phyloP scores from a whole-genome alignment of 345 rosid genomes.

The Punica granatum region DNA sequence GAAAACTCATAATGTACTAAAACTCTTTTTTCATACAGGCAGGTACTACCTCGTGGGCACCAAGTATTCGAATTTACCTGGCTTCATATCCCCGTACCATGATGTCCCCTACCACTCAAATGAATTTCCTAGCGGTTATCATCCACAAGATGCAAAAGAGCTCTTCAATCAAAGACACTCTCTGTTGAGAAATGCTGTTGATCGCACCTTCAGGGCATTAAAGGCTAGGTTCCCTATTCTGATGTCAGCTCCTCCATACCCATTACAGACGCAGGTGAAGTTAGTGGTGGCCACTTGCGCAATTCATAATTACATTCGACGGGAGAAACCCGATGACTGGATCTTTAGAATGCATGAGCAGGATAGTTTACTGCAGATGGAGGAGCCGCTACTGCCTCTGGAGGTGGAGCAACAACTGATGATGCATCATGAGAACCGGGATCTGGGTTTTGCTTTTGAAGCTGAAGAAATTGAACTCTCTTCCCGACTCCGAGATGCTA shows the following conservation, averaged over 20 bases:
- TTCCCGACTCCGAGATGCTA: constrained; percentile 54
- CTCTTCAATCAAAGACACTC: constrained; percentile 76
- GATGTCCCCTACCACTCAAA: constrained; percentile 31
- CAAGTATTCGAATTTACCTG: constrained; percentile 59
- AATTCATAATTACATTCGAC: constrained; percentile 64
- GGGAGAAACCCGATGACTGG: constrained; percentile 69
- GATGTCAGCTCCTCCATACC: constrained; percentile 81
- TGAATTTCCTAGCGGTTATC: constrained; percentile 36
- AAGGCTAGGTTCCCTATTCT: constrained; percentile 82
- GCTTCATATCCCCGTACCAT: constrained; percentile 65
- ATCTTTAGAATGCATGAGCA: constrained; percentile 50
- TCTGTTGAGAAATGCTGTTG: constrained; percentile 37
- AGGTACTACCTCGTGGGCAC: constrained; percentile 73
- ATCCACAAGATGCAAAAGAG: constrained; percentile 53
- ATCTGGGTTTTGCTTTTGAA: constrained; percentile 27
- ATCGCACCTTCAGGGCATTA: constrained; percentile 53
- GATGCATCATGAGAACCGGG: constrained; percentile 27
- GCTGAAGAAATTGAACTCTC: constrained; percentile 33
- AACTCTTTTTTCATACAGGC: constrained; percentile 32
- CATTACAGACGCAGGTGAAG: constrained; percentile 80
- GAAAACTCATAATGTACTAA: background rate
- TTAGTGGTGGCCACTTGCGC: constrained; percentile 81
- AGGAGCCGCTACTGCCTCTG: constrained; percentile 24
- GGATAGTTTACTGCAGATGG: constrained; percentile 27
- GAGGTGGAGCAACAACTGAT: constrained; percentile 32